Base-by-base conservation (phyloP, 306 rosid genomes). In the Fragaria nilgerrensis region DNA sequence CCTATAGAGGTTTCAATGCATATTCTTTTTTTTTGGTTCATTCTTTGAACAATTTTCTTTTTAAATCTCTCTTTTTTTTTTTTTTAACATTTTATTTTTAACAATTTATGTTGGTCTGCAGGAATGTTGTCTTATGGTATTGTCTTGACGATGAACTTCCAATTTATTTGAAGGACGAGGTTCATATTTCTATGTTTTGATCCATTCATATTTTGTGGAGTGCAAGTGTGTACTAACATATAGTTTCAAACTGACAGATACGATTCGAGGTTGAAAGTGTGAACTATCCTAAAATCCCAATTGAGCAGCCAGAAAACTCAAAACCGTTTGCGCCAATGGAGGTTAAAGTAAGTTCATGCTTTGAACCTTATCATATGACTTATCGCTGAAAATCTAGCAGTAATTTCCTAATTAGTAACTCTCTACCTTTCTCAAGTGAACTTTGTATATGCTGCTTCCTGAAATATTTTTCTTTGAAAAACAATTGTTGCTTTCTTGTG, bases 281-380 rank as follows among this genome's bases (percentile, higher is more conserved):
- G 79, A 85, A 72, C 76, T 91, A 88, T 78, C 98, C 96, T 20
- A 81, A 90, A 27, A 80, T 88, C 76, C 97, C 93, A 56, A 75
- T 86, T 68, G 93, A 88, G 76, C 93, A 84, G 77, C 92, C 90
- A 64, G 70, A 87, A 79, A 91, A 91, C 10, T 82, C 87, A 65
- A 89, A 88, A 81, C 88, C 97, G 49, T 93, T 90, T 85, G 89
- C 98, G 23, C 94, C 93, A 25, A 90, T 90, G 94, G 49, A 85
- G 81, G 61, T 93, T 45, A 89, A 81, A 49, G 98, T 90, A 84
- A 82, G 94, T 82, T 68, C 64, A 68, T 83, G 63, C 70, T 41
- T 41, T 67, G 77, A 68, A 32, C 17, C 10, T 50, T 48, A 23
- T 47, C 41, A 67, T 53, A 66, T 7, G 47, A 22, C 63, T 71